Evolutionary conservation across 371 early-diverging fungal species (phyloP).

Genomic region (Chytridiales sp.): DNA sequence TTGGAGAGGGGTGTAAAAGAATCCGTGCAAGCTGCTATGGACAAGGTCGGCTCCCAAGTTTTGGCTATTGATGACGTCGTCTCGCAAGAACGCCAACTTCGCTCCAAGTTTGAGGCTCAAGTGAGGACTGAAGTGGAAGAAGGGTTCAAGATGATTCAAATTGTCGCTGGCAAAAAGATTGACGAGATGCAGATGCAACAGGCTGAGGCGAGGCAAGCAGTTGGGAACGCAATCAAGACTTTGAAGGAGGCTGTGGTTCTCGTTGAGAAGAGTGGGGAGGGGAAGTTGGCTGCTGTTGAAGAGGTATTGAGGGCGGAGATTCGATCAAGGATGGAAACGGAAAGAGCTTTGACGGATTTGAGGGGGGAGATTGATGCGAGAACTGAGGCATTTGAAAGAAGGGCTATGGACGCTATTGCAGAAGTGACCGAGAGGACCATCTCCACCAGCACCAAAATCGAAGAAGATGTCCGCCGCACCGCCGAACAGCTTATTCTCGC

Average conservation of each 20-base stretch:
- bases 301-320: conserved; percentile 47
- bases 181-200: conserved; percentile 24
- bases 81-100: conserved; percentile 15
- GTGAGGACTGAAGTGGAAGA: conserved; percentile 26
- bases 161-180: conserved; percentile 15
- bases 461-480: conserved; percentile 24
- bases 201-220: conserved; percentile 15
- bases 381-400: conserved; percentile 8
- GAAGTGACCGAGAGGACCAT: conserved; percentile 18
- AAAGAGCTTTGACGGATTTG: conserved; percentile 16
- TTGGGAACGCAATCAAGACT: conserved; percentile 26
- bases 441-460: conserved; percentile 4
- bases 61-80: conserved; percentile 18
- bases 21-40: conserved; percentile 12
- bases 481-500: conserved; percentile 28
- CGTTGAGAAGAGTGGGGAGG: conserved; percentile 32
- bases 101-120: conserved; percentile 24
- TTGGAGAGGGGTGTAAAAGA: conserved; percentile 28
- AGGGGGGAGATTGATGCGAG: conserved; percentile 6
- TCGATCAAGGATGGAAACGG: conserved; percentile 39
- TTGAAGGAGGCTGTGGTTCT: conserved; percentile 38
- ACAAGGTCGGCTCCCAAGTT: conserved; percentile 26
- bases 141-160: conserved; percentile 28
- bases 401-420: conserved; percentile 21
- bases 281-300: conserved; percentile 34